phyloP scores from a whole-genome alignment of 495 filamentous ascomycete species.

The Aspergillus biplanus region DNA sequence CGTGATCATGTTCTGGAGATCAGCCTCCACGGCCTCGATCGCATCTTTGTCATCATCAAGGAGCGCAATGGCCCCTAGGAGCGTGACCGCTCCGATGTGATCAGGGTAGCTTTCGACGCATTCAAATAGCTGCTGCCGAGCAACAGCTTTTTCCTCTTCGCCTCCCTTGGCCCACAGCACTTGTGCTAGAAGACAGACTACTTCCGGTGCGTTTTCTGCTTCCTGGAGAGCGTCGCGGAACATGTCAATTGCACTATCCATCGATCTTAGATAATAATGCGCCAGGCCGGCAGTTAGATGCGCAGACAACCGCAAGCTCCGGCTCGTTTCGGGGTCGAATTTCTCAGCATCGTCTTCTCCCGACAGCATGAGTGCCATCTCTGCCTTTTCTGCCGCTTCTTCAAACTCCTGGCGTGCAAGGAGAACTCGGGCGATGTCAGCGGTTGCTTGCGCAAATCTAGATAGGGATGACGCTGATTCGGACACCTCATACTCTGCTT shows the following conservation, averaged over 20 bases:
- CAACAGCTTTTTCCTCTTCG: conserved; percentile 70
- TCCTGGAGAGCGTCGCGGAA: conserved; percentile 84
- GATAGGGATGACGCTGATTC: conserved; percentile 74
- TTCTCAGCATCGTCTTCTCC: conserved; percentile 57
- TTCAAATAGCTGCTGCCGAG: conserved; percentile 78
- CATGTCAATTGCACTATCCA: conserved; percentile 70
- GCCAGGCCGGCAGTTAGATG: conserved; percentile 86
- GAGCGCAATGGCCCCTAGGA: conserved; percentile 81
- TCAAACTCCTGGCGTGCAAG: conserved; percentile 67
- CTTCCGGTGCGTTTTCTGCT: conserved; percentile 76
- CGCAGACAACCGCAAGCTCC: conserved; percentile 75
- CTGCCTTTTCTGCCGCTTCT: conserved; percentile 71
- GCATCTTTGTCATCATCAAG: conserved; percentile 78
- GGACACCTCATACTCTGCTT: conserved; percentile 79
- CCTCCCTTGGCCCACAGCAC: conserved; percentile 90
- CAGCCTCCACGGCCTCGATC: conserved; percentile 77
- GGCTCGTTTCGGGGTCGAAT: conserved; percentile 59
- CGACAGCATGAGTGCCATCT: conserved; percentile 71
- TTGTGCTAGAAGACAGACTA: conserved; percentile 85
- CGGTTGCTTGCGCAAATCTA: conserved; percentile 80
- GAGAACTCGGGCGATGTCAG: conserved; percentile 79
- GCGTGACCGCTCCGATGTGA: conserved; percentile 75
- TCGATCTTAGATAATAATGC: conserved; percentile 66
- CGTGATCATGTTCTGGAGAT: conserved; percentile 71
- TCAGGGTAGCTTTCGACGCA: conserved; percentile 70